Evolutionary conservation across 306 rosid genomes (phyloP).

Genomic region (Ormosia emarginata): DNA sequence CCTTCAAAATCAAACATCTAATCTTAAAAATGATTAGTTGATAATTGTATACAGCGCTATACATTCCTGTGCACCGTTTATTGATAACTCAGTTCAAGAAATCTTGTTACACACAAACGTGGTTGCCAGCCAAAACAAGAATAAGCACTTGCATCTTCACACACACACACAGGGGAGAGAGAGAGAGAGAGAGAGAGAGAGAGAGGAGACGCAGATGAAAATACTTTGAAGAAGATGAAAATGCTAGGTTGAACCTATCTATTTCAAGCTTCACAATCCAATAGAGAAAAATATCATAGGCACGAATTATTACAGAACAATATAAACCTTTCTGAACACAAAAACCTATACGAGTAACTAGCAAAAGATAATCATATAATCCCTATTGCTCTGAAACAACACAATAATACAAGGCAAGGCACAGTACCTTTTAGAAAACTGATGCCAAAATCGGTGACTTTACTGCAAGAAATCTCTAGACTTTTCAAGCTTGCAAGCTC

Average conservation of each 20-base stretch:
- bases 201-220: too few species aligned
- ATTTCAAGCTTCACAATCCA: background rate
- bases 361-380: conserved; percentile 18
- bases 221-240: background rate
- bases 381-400: background rate
- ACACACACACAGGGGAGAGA: background rate
- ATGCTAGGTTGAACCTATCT: conserved; percentile 1
- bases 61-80: background rate
- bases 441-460: conserved; percentile 78
- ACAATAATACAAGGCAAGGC: background rate
- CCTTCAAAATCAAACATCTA: conserved; percentile 3
- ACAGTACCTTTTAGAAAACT: conserved; percentile 65
- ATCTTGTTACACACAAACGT: conserved; percentile 2
- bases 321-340: background rate
- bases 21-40: background rate
- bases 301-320: background rate
- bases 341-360: background rate
- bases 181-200: too few species aligned
- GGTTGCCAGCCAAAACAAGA: background rate
- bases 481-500: conserved; percentile 71
- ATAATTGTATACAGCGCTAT: background rate
- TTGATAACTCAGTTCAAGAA: conserved; percentile 6
- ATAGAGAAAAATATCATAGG: conserved; percentile 7
- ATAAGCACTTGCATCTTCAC: background rate
- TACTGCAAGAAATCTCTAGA: conserved; percentile 79